Conservation (phyloP, 2,329 filamentous ascomycete species). For the Verticillium isaacii region DNA sequence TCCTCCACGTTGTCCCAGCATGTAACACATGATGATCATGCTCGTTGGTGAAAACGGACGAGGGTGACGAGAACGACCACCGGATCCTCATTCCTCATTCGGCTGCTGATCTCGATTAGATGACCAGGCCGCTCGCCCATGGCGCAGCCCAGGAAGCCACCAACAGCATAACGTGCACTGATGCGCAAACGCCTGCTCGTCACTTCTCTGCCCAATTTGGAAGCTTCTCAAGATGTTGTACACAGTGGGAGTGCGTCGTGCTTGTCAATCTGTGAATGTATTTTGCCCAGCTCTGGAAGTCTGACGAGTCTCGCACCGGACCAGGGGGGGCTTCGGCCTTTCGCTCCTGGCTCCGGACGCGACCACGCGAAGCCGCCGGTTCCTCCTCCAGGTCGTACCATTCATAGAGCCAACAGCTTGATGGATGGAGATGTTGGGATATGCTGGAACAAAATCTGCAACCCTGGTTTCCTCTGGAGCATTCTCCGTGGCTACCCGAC, state of each 20-base stretch:
- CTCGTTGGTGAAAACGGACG: too few species aligned
- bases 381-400: too few species aligned
- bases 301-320: not conserved
- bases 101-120: not conserved
- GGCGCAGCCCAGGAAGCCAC: not conserved
- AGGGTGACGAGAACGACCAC: too few species aligned
- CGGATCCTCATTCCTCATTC: not conserved
- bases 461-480: too few species aligned
- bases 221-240: not conserved
- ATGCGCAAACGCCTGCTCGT: too few species aligned
- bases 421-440: not conserved
- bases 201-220: too few species aligned
- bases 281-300: not conserved
- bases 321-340: not conserved
- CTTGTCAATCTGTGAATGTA: not conserved
- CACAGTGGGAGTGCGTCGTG: not conserved
- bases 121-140: too few species aligned
- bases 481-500: too few species aligned
- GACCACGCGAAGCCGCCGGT: not conserved
- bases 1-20: too few species aligned
- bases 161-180: not conserved
- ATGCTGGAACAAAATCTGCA: too few species aligned
- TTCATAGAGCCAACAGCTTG: not conserved
- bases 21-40: too few species aligned
- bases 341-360: not conserved